A percentile compares a stretch with the other conserved stretches of the same genome.
Evolutionary conservation across 2,329 filamentous ascomycete genomes (phyloP).

Genomic region (Cercospora nicotianae): DNA sequence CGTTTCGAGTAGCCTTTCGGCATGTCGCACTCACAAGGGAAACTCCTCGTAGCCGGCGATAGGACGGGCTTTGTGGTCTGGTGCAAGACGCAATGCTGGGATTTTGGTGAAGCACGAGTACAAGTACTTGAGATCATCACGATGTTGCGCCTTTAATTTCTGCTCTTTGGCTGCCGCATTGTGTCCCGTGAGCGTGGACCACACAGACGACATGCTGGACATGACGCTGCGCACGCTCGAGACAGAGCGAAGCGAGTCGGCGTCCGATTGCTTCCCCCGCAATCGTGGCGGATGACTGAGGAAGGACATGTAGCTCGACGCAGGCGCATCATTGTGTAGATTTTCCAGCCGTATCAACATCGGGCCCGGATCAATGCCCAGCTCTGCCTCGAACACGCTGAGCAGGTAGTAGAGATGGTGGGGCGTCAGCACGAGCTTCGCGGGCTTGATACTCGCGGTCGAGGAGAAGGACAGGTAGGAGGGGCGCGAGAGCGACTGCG

Average conservation of each 20-base stretch:
- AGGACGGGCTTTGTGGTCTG: conserved; percentile 87
- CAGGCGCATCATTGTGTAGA: conserved; percentile 80
- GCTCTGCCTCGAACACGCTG: conserved; percentile 82
- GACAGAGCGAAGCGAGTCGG: conserved; percentile 89
- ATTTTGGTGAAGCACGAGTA: conserved; percentile 99
- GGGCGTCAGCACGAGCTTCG: conserved; percentile 87
- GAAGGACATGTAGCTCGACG: conserved; percentile 94
- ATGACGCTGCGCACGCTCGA: conserved; percentile 96
- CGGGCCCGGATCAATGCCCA: conserved; percentile 84
- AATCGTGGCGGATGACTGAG: conserved; percentile 69
- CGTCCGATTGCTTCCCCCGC: conserved; percentile 76
- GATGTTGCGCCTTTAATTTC: conserved; percentile 80
- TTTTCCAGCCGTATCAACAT: conserved; percentile 97
- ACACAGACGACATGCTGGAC: conserved; percentile 92
- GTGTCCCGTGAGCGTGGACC: conserved; percentile 83
- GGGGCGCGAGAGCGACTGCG: conserved; percentile 82
- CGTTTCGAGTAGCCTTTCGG: conserved; percentile 41
- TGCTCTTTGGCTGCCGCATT: conserved; percentile 81
- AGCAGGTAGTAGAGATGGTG: conserved; percentile 97
- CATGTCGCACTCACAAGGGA: conserved; percentile 54
- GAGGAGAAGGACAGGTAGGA: conserved; percentile 76
- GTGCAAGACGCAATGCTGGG: conserved; percentile 81
- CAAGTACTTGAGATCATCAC: conserved; percentile 88
- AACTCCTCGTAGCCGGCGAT: conserved; percentile 97
- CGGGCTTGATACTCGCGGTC: conserved; percentile 73